phyloP scores from a whole-genome alignment of 305 asterid species.

The Fraxinus xanthoxyloides region DNA sequence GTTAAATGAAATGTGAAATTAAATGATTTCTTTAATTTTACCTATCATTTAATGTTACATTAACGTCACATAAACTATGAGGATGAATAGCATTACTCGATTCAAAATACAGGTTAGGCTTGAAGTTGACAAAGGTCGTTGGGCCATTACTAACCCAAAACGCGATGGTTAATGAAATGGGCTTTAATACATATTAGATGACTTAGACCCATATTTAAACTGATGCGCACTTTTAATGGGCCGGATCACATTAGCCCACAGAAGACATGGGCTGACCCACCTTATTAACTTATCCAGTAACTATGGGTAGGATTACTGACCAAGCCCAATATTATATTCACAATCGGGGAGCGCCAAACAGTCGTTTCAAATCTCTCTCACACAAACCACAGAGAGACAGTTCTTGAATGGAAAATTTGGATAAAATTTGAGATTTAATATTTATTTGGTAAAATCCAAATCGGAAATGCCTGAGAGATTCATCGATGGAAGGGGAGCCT shows the following conservation, averaged over 20 bases:
- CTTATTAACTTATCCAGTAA: too few relatives aligned
- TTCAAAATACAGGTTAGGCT: background rate
- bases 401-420: constrained; percentile 30
- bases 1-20: too few relatives aligned
- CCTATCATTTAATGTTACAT: too few relatives aligned
- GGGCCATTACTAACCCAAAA: background rate
- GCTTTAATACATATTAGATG: background rate
- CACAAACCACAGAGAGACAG: constrained; percentile 17
- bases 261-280: background rate
- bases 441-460: background rate
- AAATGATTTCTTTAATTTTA: too few relatives aligned
- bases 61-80: too few relatives aligned
- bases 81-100: too few relatives aligned
- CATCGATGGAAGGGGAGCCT: constrained; percentile 87
- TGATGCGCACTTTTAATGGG: background rate
- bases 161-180: background rate
- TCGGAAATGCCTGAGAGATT: constrained; percentile 53
- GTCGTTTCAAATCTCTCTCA: constrained; percentile 26
- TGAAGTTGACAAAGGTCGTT: background rate
- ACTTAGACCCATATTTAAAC: too few relatives aligned
- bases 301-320: background rate
- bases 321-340: background rate
- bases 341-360: constrained; percentile 35
- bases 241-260: background rate
- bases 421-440: background rate